Percentiles rank a stretch among this genome's conserved stretches.
Conservation (phyloP, 2,329 filamentous ascomycete genomes). For the Beauveria rudraprayagi region DNA sequence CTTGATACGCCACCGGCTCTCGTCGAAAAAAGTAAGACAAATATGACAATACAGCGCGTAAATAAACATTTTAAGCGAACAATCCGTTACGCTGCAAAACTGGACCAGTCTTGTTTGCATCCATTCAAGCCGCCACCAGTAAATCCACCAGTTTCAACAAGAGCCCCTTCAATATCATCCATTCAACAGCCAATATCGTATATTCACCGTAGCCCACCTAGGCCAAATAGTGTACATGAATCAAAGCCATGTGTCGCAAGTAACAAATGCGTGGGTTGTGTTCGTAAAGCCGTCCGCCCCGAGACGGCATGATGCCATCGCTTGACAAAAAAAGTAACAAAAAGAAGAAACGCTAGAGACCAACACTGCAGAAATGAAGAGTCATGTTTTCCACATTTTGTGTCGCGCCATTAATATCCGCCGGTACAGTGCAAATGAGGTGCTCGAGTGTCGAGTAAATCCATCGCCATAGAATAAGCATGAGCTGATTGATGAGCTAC, state of each 20-base stretch:
- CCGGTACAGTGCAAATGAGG: constrained; percentile 1
- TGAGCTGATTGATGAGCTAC: background rate
- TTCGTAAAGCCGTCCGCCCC: constrained; percentile 6
- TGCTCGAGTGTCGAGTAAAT: background rate
- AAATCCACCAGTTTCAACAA: background rate
- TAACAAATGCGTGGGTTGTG: background rate
- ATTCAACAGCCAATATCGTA: background rate
- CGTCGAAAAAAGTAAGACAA: background rate
- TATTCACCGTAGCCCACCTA: background rate
- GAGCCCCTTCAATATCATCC: background rate
- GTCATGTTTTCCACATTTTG: constrained; percentile 9
- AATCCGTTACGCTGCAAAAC: background rate
- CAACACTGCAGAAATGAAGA: background rate
- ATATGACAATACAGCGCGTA: background rate
- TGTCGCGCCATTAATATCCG: background rate
- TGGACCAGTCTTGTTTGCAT: constrained; percentile 4
- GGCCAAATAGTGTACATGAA: constrained; percentile 11
- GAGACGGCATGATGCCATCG: constrained; percentile 10
- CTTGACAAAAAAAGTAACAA: background rate
- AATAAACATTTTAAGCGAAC: background rate
- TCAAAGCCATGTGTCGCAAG: constrained; percentile 6
- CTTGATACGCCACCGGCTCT: background rate
- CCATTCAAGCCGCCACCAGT: background rate
- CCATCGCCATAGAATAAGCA: background rate
- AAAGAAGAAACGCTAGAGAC: background rate